Evolutionary conservation across 2,329 filamentous ascomycete genomes (phyloP).

Genomic region (Fusarium sp.): DNA sequence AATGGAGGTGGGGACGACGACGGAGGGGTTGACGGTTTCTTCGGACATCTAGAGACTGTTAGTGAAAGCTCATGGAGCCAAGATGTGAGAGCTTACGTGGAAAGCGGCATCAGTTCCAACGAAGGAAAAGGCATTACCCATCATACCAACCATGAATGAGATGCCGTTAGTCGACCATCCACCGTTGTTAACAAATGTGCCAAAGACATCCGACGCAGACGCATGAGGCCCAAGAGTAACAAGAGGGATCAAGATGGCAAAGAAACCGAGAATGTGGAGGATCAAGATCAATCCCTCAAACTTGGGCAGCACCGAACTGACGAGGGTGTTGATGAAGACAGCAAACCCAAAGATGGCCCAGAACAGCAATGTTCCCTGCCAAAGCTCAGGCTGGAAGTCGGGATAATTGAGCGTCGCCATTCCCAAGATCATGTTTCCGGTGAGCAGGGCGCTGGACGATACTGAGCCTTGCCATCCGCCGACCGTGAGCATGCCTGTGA

Average conservation of each 20-base stretch:
- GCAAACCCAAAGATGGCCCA: constrained; percentile 59
- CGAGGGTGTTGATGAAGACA: constrained; percentile 61
- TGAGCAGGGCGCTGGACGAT: constrained; percentile 53
- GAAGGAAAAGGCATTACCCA: constrained; percentile 53
- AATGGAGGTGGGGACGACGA: constrained; percentile 62
- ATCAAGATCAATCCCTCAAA: constrained; percentile 62
- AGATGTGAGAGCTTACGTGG: constrained; percentile 30
- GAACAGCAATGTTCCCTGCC: constrained; percentile 61
- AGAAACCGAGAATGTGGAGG: constrained; percentile 56
- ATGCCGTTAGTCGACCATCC: constrained; percentile 56
- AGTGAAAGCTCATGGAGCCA: background rate
- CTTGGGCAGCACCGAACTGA: constrained; percentile 57
- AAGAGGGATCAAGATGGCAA: constrained; percentile 47
- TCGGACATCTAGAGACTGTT: constrained; percentile 52
- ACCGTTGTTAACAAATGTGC: constrained; percentile 55
- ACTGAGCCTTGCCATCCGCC: constrained; percentile 56
- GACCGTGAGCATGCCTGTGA: constrained; percentile 60
- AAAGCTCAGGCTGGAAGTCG: constrained; percentile 52
- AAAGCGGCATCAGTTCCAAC: constrained; percentile 47
- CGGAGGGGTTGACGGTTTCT: constrained; percentile 59
- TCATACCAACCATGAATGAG: constrained; percentile 58
- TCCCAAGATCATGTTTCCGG: constrained; percentile 57
- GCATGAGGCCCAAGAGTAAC: constrained; percentile 48
- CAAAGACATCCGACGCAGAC: constrained; percentile 54
- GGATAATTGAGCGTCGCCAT: constrained; percentile 47